Evolutionary conservation across 2,329 filamentous ascomycete species (phyloP).

Genomic region (Neocucurbitaria cava): DNA sequence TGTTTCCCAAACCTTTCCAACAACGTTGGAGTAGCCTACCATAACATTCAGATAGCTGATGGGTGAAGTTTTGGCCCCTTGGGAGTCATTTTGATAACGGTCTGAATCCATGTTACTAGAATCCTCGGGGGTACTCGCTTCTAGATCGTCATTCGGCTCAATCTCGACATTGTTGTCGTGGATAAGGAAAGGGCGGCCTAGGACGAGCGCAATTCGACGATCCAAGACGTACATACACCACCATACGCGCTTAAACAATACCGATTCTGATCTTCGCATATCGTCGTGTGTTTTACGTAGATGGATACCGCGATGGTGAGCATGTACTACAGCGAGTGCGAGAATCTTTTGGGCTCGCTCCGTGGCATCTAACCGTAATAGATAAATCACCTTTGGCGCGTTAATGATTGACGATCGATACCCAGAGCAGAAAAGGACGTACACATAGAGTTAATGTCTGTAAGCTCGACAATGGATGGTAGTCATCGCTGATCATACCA

Average conservation of each 20-base stretch:
- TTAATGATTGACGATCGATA: background rate
- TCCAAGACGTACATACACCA: background rate
- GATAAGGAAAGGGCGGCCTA: background rate
- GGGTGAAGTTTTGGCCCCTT: background rate
- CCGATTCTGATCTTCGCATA: background rate
- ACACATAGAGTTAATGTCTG: background rate
- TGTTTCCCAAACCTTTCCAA: background rate
- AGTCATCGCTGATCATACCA: no score
- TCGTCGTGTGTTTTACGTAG: background rate
- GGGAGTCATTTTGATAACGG: background rate
- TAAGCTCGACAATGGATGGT: background rate
- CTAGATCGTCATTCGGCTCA: background rate
- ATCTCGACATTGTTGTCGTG: background rate
- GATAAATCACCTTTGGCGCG: background rate
- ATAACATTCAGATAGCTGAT: background rate
- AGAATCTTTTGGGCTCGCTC: background rate
- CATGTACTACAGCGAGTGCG: background rate
- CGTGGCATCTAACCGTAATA: background rate
- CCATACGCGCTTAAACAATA: background rate
- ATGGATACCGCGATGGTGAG: background rate
- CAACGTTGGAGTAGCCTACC: background rate
- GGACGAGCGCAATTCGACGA: background rate
- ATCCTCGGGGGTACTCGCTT: background rate
- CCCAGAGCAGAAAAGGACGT: background rate
- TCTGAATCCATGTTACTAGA: background rate